These are phyloP conservation scores for Mycogone perniciosa DNA, from an alignment of 2,329 filamentous ascomycete species.

Conservation along the genomic window DNA sequence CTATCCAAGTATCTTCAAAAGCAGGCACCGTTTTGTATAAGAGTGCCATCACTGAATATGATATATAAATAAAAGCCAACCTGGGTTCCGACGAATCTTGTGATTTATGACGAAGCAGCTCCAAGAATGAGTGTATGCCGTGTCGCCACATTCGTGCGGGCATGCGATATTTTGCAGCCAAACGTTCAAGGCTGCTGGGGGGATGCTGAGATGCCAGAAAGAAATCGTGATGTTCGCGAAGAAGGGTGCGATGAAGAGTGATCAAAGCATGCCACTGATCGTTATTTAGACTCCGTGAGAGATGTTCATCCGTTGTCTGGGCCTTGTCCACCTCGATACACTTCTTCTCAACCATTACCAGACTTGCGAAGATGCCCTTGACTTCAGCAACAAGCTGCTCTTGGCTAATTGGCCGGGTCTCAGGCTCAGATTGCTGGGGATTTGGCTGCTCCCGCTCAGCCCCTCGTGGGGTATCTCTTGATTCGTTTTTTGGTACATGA, in stretches of 20 bases:
- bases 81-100: slow-evolving; percentile 78
- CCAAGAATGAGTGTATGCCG: slow-evolving; percentile 77
- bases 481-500: not conserved
- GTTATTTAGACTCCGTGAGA: slow-evolving; percentile 40
- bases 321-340: not conserved
- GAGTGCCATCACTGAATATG: slow-evolving; percentile 82
- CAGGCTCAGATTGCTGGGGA: not conserved
- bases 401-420: not conserved
- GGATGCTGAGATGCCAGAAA: slow-evolving; percentile 83
- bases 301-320: not conserved
- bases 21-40: slow-evolving; percentile 75
- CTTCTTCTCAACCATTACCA: not conserved
- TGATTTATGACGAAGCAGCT: slow-evolving; percentile 64
- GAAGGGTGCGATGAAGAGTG: slow-evolving; percentile 67
- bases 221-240: slow-evolving; percentile 78
- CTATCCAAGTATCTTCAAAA: slow-evolving; percentile 85
- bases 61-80: slow-evolving; percentile 79
- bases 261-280: slow-evolving; percentile 82
- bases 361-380: not conserved
- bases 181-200: slow-evolving; percentile 59
- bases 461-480: not conserved
- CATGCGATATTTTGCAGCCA: slow-evolving; percentile 81
- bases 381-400: not conserved
- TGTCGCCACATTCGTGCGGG: slow-evolving; percentile 88
- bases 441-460: not conserved